Percentiles rank a stretch among this genome's conserved stretches.
Conservation (phyloP, 148 eudicot species). For the Cornus florida region DNA sequence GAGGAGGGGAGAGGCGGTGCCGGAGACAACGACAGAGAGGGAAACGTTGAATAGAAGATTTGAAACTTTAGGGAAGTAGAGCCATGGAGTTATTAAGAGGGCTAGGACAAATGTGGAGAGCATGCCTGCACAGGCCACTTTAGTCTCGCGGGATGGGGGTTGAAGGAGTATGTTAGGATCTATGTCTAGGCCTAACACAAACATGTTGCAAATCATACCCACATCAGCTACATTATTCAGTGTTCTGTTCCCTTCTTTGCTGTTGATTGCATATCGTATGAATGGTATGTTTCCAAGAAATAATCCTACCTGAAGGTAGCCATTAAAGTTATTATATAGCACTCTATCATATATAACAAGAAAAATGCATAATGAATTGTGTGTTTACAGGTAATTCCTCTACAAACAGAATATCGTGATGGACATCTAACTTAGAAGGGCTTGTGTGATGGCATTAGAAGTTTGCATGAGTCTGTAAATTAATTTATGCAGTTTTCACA, state of each 20-base stretch:
- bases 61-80: conserved; percentile 26
- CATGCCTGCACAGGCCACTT: conserved; percentile 62
- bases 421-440: no score
- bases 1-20: conserved; percentile 75
- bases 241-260: conserved; percentile 20
- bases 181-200: conserved; percentile 78
- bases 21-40: conserved; percentile 56
- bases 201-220: conserved; percentile 83
- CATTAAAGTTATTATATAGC: not conserved
- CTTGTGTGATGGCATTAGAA: no score
- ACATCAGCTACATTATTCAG: conserved; percentile 64
- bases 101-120: conserved; percentile 59
- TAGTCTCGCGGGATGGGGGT: conserved; percentile 55
- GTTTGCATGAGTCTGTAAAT: no score
- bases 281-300: conserved; percentile 46
- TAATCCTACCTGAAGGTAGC: conserved; percentile 72
- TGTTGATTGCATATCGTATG: not conserved
- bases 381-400: not conserved
- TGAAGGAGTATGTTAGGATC: conserved; percentile 52
- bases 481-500: no score
- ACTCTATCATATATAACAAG: no score
- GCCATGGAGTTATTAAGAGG: conserved; percentile 31
- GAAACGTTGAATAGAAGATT: conserved; percentile 39
- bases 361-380: not conserved
- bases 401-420: no score